Evolutionary conservation across 768 basidiomycete species (phyloP), one percentile per base, ranked within the genome.

Genomic region (Boletus bicolor): DNA sequence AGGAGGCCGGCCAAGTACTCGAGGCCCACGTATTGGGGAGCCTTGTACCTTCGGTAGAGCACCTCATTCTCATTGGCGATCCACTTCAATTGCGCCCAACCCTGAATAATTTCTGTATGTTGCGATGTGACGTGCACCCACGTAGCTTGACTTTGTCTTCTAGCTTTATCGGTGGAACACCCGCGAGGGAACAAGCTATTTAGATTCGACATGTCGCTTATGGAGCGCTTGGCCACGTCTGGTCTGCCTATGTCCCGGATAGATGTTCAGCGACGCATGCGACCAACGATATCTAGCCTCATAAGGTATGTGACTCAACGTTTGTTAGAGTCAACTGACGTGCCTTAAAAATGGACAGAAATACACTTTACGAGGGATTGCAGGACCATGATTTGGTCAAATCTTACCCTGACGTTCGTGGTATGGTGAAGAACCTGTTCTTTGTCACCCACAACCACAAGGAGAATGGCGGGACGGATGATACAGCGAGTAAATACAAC

Each of bases 1-100:
- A 92, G 67, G 90, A 91, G 65, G 89, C 90, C 0, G 90, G 89
- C 0, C 89, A 92, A 69, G 86, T 91, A 2, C 76, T 91, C 30
- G 89, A 91, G 69, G 85, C 89, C 4, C 89, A 91, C 58, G 77
- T 91, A 15, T 68, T 91, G 6, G 81, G 80, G 3, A 80, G 77
- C 37, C 74, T 90, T 1, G 86, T 87, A 3, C 77, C 79, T 0
- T 81, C 83, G 4, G 78, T 91, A 0, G 78, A 90, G 55, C 89
- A 91, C 38, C 73, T 91, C 21, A 89, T 92, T 54, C 74, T 85
- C 42, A 90, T 91, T n/a, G 90, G 90, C 0, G 90, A 92, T 58
- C 90, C 89, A 7, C 75, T 80, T 2, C 90, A 91, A 69, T 76
- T 92, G 2, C 80, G 90, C 1, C 89, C 86, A 0, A 88, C 77